These are phyloP conservation scores for Aureobasidium pullulans DNA, from an alignment of 2,329 filamentous ascomycete genomes.

Conservation along the genomic window DNA sequence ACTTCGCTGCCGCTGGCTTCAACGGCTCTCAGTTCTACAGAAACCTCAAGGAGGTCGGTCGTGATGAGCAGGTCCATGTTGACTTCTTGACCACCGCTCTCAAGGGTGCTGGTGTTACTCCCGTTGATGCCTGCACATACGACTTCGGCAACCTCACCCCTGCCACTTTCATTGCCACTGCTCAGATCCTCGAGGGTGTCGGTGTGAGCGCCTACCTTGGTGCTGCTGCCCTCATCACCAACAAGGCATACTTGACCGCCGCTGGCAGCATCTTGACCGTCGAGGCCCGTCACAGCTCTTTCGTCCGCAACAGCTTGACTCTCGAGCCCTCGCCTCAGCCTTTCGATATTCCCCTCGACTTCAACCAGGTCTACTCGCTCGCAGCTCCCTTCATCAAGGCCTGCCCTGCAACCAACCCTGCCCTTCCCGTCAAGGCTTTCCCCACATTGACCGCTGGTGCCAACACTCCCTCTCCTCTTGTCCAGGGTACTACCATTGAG, in stretches of 20 bases:
- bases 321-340: conserved; percentile 50
- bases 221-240: conserved; percentile 51
- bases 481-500: conserved; percentile 18
- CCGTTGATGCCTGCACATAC: conserved; percentile 52
- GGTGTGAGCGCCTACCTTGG: conserved; percentile 56
- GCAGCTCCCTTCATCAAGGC: conserved; percentile 54
- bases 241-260: conserved; percentile 51
- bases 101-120: conserved; percentile 39
- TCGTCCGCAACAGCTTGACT: conserved; percentile 44
- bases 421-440: conserved; percentile 49
- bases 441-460: conserved; percentile 18
- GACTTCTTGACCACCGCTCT: conserved; percentile 44
- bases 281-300: conserved; percentile 57
- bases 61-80: conserved; percentile 54
- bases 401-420: conserved; percentile 49
- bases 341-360: conserved; percentile 52
- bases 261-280: conserved; percentile 58
- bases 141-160: conserved; percentile 44
- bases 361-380: conserved; percentile 57
- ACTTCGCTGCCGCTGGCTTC: conserved; percentile 48
- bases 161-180: conserved; percentile 45
- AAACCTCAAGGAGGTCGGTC: conserved; percentile 49
- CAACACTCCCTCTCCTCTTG: neutral
- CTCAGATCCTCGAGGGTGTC: conserved; percentile 50
- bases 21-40: conserved; percentile 46